Base-by-base conservation (phyloP, 2,329 filamentous ascomycete genomes). In the Clonostachys chloroleuca region DNA sequence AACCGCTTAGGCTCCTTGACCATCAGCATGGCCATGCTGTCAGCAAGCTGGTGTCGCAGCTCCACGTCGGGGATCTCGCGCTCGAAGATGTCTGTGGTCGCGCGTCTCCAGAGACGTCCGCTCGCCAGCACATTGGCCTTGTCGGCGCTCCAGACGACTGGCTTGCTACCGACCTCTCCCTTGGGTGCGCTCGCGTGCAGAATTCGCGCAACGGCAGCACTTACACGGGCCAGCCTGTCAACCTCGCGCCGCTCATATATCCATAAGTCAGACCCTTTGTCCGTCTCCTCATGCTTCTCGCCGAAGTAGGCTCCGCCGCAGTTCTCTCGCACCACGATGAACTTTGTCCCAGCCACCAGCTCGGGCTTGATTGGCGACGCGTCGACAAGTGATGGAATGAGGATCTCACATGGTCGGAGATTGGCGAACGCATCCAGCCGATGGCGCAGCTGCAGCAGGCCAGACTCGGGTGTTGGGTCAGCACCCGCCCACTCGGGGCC, bases 81-180 rank as follows among this genome's bases (percentile, higher is more conserved):
- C 20, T 63, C 59, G 40, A 74, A 71, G 3, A 68, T 53, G 5
- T 72, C 60, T 12, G 62, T 58, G 0, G 70, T 71, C 5, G 69
- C 67, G 12, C 65, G 59, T 5, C 75, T 58, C 75, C 75, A 78
- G 5, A 78, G 66, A 3, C 75, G 61, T 5, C 70, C 68, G 42
- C 65, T 75, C 1, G 75, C 75, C 9, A 79, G 66, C 10, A 78
- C 74, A 49, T 78, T 78, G 40, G 73, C 74, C 58, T 79, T 78
- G 58, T 79, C 75, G 2, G 66, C 67, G 48, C 68, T 73, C 64
- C 67, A 73, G 2, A 77, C 74, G 3, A 65, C 56, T 1, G 67
- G 61, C 12, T 70, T 66, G 9, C 63, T 62, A 8, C 61, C 53
- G 3, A 48, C 56, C 13, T 50, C 50, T 55, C 57, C 55, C 50